Base-by-base conservation (phyloP, 2,329 filamentous ascomycete genomes). In the Aspergillus calidoustus region DNA sequence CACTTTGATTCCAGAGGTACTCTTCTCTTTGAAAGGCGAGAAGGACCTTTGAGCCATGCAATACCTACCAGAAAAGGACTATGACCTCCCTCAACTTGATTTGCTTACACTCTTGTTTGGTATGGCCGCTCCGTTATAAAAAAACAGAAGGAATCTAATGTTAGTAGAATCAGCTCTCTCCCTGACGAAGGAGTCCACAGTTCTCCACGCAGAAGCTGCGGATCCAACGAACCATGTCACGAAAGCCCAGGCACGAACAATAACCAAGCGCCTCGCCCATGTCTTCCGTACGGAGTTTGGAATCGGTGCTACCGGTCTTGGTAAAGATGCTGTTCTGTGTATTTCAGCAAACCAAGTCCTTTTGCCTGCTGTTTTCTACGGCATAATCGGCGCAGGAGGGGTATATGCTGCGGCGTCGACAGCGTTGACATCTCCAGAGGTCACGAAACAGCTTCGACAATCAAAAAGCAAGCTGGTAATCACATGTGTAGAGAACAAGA, bases 261-360 rank as follows among this genome's bases (percentile, higher is more conserved):
- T 86, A 11, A 81, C 83, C 9, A 80, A 84, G 64, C 79, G 82
- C 3, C 80, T 86, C 19, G 86, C 86, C 4, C 77, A 86, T 66
- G 82, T 85, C 17, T 77, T 90, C 1, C 82, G 87, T n/a, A 71
- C 75, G 28, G 69, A 78, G 23, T 88, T 84, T 64, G 79, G 78
- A 15, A 81, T 89, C 49, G 86, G 86, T 13, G 71, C 70, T 3
- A 60, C 77, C 13, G 84, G 84, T 0, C 76, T 81, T 0, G 80
- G 76, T 41, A 79, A 79, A 55, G 83, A 87, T 65, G 81, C 87
- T 4, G 83, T 87, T 15, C 82, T 86, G 4, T 79, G 82, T 19
- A 81, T 88, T 30, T 85, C 83, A 0, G 82, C 82, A 0, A 86
- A 86, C 2, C 83, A 88, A 65, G 81, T 82, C 50, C 76, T 86